Evolutionary conservation across 2,329 filamentous ascomycete genomes (phyloP).

Genomic region (Ceratocystis huliohia): DNA sequence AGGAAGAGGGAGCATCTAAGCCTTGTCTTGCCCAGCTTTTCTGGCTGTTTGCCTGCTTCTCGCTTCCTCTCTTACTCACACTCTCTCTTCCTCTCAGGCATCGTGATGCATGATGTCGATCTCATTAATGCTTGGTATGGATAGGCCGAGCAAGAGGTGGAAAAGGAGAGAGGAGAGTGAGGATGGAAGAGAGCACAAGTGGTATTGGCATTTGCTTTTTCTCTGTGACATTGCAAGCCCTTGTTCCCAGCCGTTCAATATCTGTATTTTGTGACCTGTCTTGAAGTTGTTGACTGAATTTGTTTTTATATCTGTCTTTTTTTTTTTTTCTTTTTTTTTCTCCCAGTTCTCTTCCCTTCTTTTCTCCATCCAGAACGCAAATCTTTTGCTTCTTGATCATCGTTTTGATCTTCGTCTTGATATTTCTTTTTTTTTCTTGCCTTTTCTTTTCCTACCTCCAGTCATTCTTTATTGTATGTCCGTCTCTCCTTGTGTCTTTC

Average conservation of each 20-base stretch:
- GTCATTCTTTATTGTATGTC: too few species aligned
- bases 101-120: constrained; percentile 6
- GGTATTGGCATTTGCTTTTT: too few species aligned
- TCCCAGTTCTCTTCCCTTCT: neutral
- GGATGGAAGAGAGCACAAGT: neutral
- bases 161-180: neutral
- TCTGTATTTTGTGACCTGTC: too few species aligned
- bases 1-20: neutral
- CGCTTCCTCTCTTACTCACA: neutral
- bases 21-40: neutral
- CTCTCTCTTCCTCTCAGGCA: neutral
- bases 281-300: too few species aligned
- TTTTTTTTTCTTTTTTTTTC: neutral
- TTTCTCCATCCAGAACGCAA: neutral
- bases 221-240: neutral
- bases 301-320: neutral
- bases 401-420: neutral
- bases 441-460: neutral
- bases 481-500: neutral
- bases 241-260: neutral
- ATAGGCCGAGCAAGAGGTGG: neutral
- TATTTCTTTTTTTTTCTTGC: neutral
- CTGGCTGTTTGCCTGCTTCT: neutral
- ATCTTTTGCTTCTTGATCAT: neutral
- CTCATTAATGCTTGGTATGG: constrained; percentile 5